phyloP scores from a whole-genome alignment of 108 stramenopile genomes.

The Aureococcus anophagefferens region DNA sequence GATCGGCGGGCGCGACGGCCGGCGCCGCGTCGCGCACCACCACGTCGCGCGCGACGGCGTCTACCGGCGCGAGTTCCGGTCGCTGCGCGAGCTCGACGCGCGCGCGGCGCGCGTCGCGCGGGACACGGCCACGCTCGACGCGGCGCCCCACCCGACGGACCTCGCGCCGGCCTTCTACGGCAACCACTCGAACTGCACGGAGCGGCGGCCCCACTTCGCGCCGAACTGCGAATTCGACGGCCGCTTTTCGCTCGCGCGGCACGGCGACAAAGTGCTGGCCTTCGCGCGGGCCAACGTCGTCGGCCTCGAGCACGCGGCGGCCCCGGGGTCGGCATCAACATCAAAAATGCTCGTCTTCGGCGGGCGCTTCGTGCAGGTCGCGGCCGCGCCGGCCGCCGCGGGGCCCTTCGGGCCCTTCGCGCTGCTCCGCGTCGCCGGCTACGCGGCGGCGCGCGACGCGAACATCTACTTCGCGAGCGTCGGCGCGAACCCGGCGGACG shows the following conservation, averaged over 20 bases:
- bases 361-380: background rate
- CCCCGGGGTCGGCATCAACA: too few relatives aligned
- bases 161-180: background rate
- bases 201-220: background rate
- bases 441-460: background rate
- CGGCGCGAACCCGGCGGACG: background rate
- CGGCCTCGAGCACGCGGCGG: background rate
- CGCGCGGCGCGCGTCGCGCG: too few relatives aligned
- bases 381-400: background rate
- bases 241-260: background rate
- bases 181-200: background rate
- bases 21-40: too few relatives aligned
- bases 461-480: background rate
- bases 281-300: background rate
- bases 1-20: too few relatives aligned
- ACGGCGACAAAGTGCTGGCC: background rate
- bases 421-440: background rate
- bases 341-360: background rate
- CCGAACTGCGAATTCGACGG: background rate
- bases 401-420: background rate
- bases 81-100: too few relatives aligned
- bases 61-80: too few relatives aligned
- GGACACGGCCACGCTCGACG: too few relatives aligned
- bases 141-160: too few relatives aligned
- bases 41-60: too few relatives aligned